A percentile compares a stretch with the other conserved stretches of the same genome.
Evolutionary conservation across 2,329 filamentous ascomycete species (phyloP).

Genomic region (Penicillium sp.): DNA sequence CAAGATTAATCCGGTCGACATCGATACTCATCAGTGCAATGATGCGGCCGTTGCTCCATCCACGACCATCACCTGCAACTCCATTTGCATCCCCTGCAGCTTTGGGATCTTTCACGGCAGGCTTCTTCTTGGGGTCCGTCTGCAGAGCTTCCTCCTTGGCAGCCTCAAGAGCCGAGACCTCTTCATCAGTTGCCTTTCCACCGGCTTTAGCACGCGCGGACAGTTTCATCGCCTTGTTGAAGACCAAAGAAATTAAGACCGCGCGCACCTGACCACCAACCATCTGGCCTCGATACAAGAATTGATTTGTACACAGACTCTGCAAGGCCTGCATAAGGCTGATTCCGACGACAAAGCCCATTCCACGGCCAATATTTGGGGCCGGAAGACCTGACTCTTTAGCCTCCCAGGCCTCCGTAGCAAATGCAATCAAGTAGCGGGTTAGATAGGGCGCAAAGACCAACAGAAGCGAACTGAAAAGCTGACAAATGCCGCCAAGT

Average conservation of each 20-base stretch:
- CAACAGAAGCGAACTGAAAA: conserved; percentile 70
- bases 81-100: conserved; percentile 42
- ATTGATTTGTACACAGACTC: conserved; percentile 81
- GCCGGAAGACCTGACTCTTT: conserved; percentile 50
- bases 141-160: conserved; percentile 42
- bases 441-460: conserved; percentile 83
- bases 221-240: conserved; percentile 87
- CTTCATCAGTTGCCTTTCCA: conserved; percentile 57
- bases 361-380: conserved; percentile 71
- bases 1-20: conserved; percentile 88
- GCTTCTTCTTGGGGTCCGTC: conserved; percentile 24
- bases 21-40: conserved; percentile 95
- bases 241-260: conserved; percentile 81
- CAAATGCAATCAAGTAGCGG: conserved; percentile 83
- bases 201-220: conserved; percentile 87
- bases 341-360: conserved; percentile 82
- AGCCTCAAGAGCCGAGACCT: conserved; percentile 46
- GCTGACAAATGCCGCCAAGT: conserved; percentile 75
- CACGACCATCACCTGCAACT: conserved; percentile 68
- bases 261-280: conserved; percentile 81
- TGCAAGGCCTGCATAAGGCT: conserved; percentile 82
- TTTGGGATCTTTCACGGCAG: conserved; percentile 31
- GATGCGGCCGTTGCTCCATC: conserved; percentile 91
- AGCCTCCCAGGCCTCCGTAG: conserved; percentile 74
- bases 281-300: conserved; percentile 90